Evolutionary conservation across 192 early-diverging fungal species (phyloP).

Genomic region (Chytriomyces confervae): DNA sequence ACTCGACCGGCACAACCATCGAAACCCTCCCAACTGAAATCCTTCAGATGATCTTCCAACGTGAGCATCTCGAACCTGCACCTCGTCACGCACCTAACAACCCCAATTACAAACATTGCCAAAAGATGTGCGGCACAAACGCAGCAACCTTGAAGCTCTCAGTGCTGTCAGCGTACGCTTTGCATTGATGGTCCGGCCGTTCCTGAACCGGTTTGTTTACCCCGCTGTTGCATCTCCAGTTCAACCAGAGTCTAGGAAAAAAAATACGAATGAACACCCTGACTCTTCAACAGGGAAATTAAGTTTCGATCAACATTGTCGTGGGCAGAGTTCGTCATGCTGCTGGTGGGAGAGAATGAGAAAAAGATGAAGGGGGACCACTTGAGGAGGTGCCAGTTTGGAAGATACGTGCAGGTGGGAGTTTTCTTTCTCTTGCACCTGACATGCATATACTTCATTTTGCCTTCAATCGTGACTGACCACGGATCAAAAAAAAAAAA

Average conservation of each 20-base stretch:
- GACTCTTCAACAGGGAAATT: not conserved
- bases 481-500: no score
- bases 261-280: not conserved
- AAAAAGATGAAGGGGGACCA: no score
- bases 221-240: no score
- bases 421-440: no score
- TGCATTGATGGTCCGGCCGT: not conserved
- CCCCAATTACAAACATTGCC: no score
- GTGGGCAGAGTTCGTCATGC: not conserved
- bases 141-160: conserved; percentile 8
- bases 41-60: conserved; percentile 1
- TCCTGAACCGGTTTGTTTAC: conserved; percentile 4
- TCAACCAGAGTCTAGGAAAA: no score
- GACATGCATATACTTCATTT: no score
- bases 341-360: no score
- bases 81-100: not conserved
- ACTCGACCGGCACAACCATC: not conserved
- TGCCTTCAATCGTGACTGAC: no score
- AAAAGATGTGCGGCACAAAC: not conserved
- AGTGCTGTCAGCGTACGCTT: not conserved
- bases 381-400: no score
- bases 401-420: no score
- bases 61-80: not conserved
- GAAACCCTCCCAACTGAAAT: not conserved
- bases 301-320: not conserved